phyloP scores from a whole-genome alignment of 1,284 basidiomycete species.

The Pascua guehoae region DNA sequence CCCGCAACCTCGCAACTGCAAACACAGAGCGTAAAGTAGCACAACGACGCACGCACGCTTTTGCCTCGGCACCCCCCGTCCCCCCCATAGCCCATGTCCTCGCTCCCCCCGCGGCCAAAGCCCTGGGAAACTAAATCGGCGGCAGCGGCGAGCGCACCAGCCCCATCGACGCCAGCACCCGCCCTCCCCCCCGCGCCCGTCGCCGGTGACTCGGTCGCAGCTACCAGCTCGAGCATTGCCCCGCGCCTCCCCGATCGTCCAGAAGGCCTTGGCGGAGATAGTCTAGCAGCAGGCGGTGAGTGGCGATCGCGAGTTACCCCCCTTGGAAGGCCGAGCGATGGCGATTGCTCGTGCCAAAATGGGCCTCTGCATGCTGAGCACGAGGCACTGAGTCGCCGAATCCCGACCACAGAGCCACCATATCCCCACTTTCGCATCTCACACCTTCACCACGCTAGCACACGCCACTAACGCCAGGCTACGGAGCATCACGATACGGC shows the following conservation, averaged over 20 bases:
- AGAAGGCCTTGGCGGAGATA: slow-evolving; percentile 22
- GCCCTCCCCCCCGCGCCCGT: slow-evolving; percentile 26
- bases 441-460: background rate
- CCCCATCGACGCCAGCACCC: slow-evolving; percentile 10
- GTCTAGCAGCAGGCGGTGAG: slow-evolving; percentile 7
- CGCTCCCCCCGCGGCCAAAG: slow-evolving; percentile 40
- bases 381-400: background rate
- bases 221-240: slow-evolving; percentile 25
- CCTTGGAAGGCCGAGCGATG: background rate
- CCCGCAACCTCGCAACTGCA: no score
- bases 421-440: no score
- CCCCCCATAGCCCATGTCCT: slow-evolving; percentile 23
- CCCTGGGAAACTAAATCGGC: slow-evolving; percentile 38
- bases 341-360: background rate
- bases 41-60: no score
- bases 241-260: slow-evolving; percentile 41
- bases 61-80: no score
- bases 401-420: background rate
- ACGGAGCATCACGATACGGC: slow-evolving; percentile 20
- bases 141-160: slow-evolving; percentile 15
- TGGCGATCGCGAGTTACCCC: background rate
- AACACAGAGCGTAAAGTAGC: no score
- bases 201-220: slow-evolving; percentile 14
- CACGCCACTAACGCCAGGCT: background rate
- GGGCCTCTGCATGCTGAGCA: no score